Percentiles rank a stretch among this genome's conserved stretches.
These are phyloP conservation scores for Venturiaceae sp. DNA, from an alignment of 2,329 filamentous ascomycete genomes.

Conservation along the genomic window DNA sequence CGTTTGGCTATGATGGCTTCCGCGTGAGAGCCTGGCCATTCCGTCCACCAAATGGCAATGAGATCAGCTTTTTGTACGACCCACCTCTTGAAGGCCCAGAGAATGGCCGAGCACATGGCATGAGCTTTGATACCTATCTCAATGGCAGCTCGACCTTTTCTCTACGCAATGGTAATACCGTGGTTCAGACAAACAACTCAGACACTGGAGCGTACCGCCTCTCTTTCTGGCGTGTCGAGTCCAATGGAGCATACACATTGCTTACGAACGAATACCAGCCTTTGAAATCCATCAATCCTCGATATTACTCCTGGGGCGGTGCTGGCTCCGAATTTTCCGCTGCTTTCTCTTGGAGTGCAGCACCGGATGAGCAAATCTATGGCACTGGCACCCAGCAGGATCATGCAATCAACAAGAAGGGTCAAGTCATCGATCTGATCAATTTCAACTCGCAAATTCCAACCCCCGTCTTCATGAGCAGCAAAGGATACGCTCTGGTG, in stretches of 20 bases:
- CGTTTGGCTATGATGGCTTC: constrained; percentile 30
- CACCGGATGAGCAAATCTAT: constrained; percentile 22
- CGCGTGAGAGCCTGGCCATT: constrained; percentile 29
- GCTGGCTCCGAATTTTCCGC: constrained; percentile 25
- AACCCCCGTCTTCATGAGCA: constrained; percentile 20
- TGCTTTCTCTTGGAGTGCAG: constrained; percentile 26
- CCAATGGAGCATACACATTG: constrained; percentile 37
- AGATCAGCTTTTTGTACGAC: constrained; percentile 28
- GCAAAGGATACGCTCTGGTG: constrained; percentile 19
- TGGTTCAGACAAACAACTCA: constrained; percentile 23
- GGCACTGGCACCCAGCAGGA: constrained; percentile 22
- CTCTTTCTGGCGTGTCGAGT: constrained; percentile 25
- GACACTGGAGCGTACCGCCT: constrained; percentile 10
- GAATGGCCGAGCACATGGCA: constrained; percentile 20
- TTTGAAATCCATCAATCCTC: constrained; percentile 23
- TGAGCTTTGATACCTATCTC: constrained; percentile 21
- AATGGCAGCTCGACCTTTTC: constrained; percentile 21
- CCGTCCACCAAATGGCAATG: constrained; percentile 23
- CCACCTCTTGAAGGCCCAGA: constrained; percentile 29
- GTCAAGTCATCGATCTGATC: constrained; percentile 19
- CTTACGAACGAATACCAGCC: constrained; percentile 37
- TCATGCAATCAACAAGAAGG: constrained; percentile 22
- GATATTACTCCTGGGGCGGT: constrained; percentile 25
- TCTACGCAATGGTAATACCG: constrained; percentile 26
- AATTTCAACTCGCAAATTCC: constrained; percentile 23